Base-by-base conservation (phyloP, 2,329 filamentous ascomycete genomes). In the Seiridium cupressi region DNA sequence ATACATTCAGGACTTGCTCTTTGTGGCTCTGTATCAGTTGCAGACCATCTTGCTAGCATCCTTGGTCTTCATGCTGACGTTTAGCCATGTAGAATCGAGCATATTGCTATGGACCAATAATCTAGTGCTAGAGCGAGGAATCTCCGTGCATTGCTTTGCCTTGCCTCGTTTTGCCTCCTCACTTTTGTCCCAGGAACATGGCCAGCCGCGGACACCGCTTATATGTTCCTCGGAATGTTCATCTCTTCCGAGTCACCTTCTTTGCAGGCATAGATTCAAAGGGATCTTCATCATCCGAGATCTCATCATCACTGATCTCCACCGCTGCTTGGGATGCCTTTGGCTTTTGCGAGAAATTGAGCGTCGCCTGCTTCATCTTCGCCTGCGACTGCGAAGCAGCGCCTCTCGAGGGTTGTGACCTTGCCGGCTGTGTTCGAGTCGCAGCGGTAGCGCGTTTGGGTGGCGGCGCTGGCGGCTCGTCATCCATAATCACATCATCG, bases 241-340 rank as follows among this genome's bases (percentile, higher is more conserved):
- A 57, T 34, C 42, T 44, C 49, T 59, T 58, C 51, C 60, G 18
- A 10, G 55, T 60, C n/a, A 58, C 69, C 56, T 73, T 72, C 34
- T 73, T 72, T 9, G 72, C 64, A 0, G 79, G 79, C 55, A 80
- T 77, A 5, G 82, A 77, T 70, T 88, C 84, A 70, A 89, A 89
- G 0, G 79, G 75, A 57, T 77, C 79, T 70, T 86, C 83, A 48
- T 87, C 84, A 60, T 86, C 84, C 0, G 82, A 85, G 49, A 89
- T 87, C 70, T 88, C 86, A 68, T 89, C 86, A 61, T 88, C 85
- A 62, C 86, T 89, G 58, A 88, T 82, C 67, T 88, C 84, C 13
- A 84, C 68, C n/a, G 79, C 77, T n/a, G 79, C 77, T 44, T 80
- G 76, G 40, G 79, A 72, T 63, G 82, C 79, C 36, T 78, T 76